A percentile compares a stretch with the other conserved stretches of the same genome.
These are phyloP conservation scores for Daldinia caldariorum DNA, from an alignment of 495 filamentous ascomycete genomes.

Conservation along the genomic window DNA sequence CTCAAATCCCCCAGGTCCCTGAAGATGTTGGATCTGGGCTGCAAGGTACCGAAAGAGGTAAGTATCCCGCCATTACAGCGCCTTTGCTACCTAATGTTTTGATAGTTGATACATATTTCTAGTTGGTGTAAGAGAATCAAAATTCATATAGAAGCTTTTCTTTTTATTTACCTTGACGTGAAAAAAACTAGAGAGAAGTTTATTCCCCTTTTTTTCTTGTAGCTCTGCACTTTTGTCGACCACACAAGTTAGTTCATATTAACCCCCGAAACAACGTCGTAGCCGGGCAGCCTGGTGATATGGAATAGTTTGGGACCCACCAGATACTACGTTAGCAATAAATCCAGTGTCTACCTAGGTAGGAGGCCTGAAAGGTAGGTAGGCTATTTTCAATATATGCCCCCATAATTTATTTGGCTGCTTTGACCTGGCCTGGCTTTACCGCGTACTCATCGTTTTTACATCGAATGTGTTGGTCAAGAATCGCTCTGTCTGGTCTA, in stretches of 20 bases:
- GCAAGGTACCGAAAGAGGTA: slow-evolving; percentile 23
- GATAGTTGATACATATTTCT: not conserved
- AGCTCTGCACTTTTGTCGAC: too few relatives aligned
- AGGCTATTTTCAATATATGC: not conserved
- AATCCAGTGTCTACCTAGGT: not conserved
- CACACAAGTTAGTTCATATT: not conserved
- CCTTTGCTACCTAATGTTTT: slow-evolving; percentile 12
- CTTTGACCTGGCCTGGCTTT: not conserved
- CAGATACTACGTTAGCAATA: not conserved
- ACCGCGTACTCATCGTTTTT: not conserved
- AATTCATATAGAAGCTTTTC: not conserved
- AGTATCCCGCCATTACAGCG: slow-evolving; percentile 28
- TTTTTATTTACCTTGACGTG: not conserved
- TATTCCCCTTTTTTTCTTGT: not conserved
- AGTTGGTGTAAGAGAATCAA: not conserved
- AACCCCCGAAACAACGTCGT: not conserved
- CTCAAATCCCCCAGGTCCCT: slow-evolving; percentile 25
- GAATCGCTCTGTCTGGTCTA: not conserved
- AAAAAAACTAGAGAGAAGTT: not conserved
- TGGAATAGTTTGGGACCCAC: slow-evolving; percentile 1
- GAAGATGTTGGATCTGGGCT: slow-evolving; percentile 31
- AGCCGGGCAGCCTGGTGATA: not conserved
- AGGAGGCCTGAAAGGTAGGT: not conserved
- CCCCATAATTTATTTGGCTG: slow-evolving; percentile 6
- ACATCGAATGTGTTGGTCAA: not conserved